Percentiles rank a stretch among this genome's conserved stretches.
These are phyloP conservation scores for Nicotiana attenuata DNA, from an alignment of 257 asterid species.

Conservation along the genomic window DNA sequence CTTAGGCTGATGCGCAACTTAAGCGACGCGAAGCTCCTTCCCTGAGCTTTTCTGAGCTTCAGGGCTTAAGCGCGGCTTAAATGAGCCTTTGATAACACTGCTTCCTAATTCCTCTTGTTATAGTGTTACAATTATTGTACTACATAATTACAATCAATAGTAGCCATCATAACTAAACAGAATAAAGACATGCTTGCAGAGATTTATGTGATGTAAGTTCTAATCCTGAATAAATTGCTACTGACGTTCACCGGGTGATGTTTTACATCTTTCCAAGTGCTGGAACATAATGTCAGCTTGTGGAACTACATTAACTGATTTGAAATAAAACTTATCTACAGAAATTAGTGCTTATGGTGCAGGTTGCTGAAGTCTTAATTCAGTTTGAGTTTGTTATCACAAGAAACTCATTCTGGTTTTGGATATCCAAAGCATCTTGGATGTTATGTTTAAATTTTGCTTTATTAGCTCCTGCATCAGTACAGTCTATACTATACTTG, in stretches of 20 bases:
- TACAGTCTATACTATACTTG: background rate
- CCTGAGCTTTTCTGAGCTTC: too few relatives aligned
- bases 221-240: background rate
- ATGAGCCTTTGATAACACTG: too few relatives aligned
- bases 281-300: background rate
- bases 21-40: too few relatives aligned
- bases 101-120: background rate
- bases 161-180: background rate
- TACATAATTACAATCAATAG: background rate
- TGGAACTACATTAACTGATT: background rate
- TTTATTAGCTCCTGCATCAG: background rate
- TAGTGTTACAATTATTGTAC: background rate
- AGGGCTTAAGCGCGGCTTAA: too few relatives aligned
- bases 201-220: background rate
- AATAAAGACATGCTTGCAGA: background rate
- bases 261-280: background rate
- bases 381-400: too few relatives aligned
- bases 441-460: too few relatives aligned
- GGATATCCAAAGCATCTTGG: too few relatives aligned
- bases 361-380: background rate
- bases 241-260: background rate
- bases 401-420: too few relatives aligned
- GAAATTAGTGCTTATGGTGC: background rate
- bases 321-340: too few relatives aligned
- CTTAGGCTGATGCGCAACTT: too few relatives aligned